A percentile compares a stretch with the other conserved stretches of the same genome.
These are phyloP conservation scores for Escovopsis weberi DNA, from an alignment of 2,329 filamentous ascomycete genomes.

Conservation along the genomic window DNA sequence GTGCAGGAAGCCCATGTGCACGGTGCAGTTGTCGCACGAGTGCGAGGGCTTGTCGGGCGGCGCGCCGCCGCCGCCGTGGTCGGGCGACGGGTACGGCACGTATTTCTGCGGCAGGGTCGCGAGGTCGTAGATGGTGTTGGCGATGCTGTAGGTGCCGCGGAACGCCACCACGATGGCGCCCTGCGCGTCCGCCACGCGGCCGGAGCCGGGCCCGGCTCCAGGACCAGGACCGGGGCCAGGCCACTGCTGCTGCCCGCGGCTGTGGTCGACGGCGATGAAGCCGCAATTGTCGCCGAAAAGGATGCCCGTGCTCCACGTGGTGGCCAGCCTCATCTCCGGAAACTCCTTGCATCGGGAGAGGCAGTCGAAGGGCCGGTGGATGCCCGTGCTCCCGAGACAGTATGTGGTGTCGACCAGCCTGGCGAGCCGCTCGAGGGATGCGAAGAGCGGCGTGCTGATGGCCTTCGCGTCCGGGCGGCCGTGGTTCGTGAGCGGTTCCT, in stretches of 20 bases:
- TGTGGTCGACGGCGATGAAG: constrained; percentile 78
- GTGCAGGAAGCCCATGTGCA: constrained; percentile 77
- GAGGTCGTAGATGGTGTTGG: constrained; percentile 82
- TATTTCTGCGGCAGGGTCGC: constrained; percentile 84
- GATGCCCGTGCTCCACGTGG: constrained; percentile 80
- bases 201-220: background rate
- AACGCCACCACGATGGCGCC: constrained; percentile 67
- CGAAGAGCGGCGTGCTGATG: constrained; percentile 53
- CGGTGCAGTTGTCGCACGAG: constrained; percentile 73
- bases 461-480: background rate
- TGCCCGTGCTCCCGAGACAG: constrained; percentile 75
- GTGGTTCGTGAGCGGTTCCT: constrained; percentile 1
- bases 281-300: constrained; percentile 84
- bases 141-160: constrained; percentile 83
- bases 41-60: constrained; percentile 25
- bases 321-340: constrained; percentile 60
- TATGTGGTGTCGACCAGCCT: constrained; percentile 89
- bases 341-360: constrained; percentile 77
- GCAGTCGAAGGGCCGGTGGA: constrained; percentile 72
- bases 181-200: constrained; percentile 5
- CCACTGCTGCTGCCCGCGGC: constrained; percentile 9
- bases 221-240: too few species aligned
- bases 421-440: constrained; percentile 73
- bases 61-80: constrained; percentile 21
- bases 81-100: constrained; percentile 61